A percentile compares a stretch with the other conserved stretches of the same genome.
Evolutionary conservation across 768 basidiomycete species (phyloP).

Genomic region (Clathrus columnatus): DNA sequence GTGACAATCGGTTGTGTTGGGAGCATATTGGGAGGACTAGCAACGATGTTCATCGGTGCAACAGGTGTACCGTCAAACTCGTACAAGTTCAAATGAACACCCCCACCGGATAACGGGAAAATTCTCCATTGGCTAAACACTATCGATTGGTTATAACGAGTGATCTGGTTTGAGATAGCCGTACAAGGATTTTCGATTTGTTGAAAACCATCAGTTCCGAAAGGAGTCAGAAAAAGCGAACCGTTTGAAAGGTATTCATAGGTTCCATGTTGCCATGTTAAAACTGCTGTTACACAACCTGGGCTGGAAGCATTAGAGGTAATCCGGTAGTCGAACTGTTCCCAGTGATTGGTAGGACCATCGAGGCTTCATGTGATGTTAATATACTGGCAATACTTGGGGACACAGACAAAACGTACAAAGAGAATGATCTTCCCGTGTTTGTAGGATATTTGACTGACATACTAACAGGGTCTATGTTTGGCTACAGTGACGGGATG

Average conservation of each 20-base stretch:
- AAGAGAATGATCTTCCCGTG: constrained; percentile 83
- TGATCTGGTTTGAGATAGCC: constrained; percentile 79
- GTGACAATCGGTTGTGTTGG: constrained; percentile 56
- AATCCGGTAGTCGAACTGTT: constrained; percentile 88
- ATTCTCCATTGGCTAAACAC: constrained; percentile 61
- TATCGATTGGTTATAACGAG: constrained; percentile 73
- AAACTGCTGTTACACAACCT: constrained; percentile 79
- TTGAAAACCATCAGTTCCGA: constrained; percentile 77
- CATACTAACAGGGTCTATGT: constrained; percentile 75
- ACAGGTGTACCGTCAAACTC: constrained; percentile 69
- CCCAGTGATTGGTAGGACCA: constrained; percentile 66
- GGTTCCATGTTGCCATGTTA: constrained; percentile 86
- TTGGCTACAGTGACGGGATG: constrained; percentile 45
- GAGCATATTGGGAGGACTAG: constrained; percentile 78
- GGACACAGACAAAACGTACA: constrained; percentile 45
- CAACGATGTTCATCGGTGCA: constrained; percentile 58
- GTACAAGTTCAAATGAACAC: constrained; percentile 69
- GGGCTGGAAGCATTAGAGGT: constrained; percentile 77
- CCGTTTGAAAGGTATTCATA: constrained; percentile 65
- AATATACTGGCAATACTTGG: background rate
- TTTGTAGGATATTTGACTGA: constrained; percentile 78
- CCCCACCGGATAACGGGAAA: constrained; percentile 50
- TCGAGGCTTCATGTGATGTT: constrained; percentile 22
- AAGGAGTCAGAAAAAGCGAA: constrained; percentile 64
- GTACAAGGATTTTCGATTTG: constrained; percentile 94